Evolutionary conservation across 2,329 filamentous ascomycete genomes (phyloP), one percentile per base, ranked within the genome.

Genomic region (Macroventuria anomochaeta): DNA sequence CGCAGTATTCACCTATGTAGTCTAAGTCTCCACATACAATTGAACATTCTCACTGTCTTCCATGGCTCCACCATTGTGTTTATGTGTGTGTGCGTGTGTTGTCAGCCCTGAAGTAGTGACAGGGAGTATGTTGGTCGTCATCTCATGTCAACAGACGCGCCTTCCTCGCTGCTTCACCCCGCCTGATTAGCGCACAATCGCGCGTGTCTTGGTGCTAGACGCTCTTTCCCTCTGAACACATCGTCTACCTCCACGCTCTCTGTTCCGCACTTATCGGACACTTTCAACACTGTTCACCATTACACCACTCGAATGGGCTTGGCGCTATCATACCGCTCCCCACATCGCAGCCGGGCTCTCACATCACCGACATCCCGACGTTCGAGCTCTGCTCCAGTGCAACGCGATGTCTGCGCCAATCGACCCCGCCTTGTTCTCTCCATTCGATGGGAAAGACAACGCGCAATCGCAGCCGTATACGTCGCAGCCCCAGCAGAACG

Each of bases 361-460:
- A 6, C 29, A 34, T 36, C 36, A 49, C 46, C 46, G 46, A 49
- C 23, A 33, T 46, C 12, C 38, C 46, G 40, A 26, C 31, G 8
- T 20, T 13, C 33, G 36, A 48, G 37, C 37, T 42, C 18, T 25
- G 31, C 41, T 13, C 18, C 23, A 26, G 29, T 11, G 47, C 20
- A 39, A n/a, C 31, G 51, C 34, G 31, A 72, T 72, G 70, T 51
- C 64, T 11, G 68, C 70, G 38, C 60, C 62, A 7, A 71, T 73
- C 34, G 71, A 74, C 36, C 71, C 71, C 2, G 57, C 68, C 17
- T 57, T 73, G 47, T 72, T 64, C 55, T 57, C 65, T 11, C 41
- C 64, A 55, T 15, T 65, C 61, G 47, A 61, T 63, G 49, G 64
- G 60, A 51, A 50, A 26, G 53, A 46, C n/a, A 34, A 31, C 31